phyloP scores from a whole-genome alignment of 352 stramenopile species.

The Pythium rhizo-oryzae region DNA sequence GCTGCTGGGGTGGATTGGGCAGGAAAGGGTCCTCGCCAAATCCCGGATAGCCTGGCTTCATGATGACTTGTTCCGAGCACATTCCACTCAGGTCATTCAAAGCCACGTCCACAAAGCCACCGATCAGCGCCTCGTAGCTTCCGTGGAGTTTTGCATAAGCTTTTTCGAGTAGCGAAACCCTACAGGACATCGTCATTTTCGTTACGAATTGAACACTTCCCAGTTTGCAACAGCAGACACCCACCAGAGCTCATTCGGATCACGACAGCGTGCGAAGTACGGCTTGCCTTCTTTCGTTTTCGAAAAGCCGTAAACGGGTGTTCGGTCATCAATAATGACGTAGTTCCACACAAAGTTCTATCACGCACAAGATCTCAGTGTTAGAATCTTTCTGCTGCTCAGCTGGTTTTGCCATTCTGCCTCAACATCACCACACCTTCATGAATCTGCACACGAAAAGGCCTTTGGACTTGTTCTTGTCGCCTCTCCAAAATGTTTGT shows the following conservation, averaged over 20 bases:
- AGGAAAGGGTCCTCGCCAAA: conserved; percentile 75
- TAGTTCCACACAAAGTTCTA: conserved; percentile 92
- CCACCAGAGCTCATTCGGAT: conserved; percentile 88
- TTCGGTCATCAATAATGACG: conserved; percentile 90
- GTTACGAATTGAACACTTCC: not conserved
- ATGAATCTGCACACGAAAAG: conserved; percentile 92
- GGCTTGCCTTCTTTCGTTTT: conserved; percentile 82
- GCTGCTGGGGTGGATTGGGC: conserved; percentile 41
- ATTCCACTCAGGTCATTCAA: conserved; percentile 91
- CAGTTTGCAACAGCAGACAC: not conserved
- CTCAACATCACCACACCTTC: conserved; percentile 52
- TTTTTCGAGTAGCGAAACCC: conserved; percentile 91
- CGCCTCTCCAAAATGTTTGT: conserved; percentile 77
- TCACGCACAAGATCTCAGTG: not conserved
- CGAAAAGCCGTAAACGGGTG: conserved; percentile 85
- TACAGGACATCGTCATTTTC: no score
- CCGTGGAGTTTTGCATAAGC: conserved; percentile 93
- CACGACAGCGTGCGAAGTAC: conserved; percentile 82
- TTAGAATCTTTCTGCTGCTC: no score
- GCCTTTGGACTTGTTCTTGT: conserved; percentile 75
- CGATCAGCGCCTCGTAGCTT: conserved; percentile 90
- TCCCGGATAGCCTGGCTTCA: conserved; percentile 78
- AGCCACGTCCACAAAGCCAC: conserved; percentile 89
- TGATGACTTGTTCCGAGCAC: conserved; percentile 87
- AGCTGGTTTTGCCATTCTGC: not conserved